Percentiles rank a stretch among this genome's conserved stretches.
phyloP scores from a whole-genome alignment of 805 yeast genomes.

The Barnettozyma vustinii region DNA sequence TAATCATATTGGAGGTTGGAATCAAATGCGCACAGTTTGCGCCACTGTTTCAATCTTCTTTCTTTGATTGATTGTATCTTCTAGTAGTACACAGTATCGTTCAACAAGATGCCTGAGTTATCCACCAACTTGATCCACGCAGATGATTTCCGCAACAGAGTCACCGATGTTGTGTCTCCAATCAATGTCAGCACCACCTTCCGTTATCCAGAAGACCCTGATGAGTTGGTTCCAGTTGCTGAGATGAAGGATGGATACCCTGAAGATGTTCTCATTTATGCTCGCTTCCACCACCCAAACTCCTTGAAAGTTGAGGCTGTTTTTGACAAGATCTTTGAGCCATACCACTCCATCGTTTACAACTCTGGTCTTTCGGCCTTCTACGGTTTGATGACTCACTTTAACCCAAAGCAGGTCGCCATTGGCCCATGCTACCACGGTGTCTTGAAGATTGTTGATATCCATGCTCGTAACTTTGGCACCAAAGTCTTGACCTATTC shows the following conservation, averaged over 20 bases:
- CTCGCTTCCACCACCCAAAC: constrained; percentile 73
- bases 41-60: not conserved
- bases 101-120: constrained; percentile 31
- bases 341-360: constrained; percentile 63
- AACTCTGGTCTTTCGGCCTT: constrained; percentile 80
- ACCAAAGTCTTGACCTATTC: constrained; percentile 41
- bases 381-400: constrained; percentile 62
- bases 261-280: constrained; percentile 47
- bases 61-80: not conserved
- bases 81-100: not conserved
- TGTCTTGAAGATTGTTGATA: constrained; percentile 60
- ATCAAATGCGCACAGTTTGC: not conserved
- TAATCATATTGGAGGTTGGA: too few species aligned
- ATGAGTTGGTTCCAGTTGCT: constrained; percentile 42
- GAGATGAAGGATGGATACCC: constrained; percentile 31
- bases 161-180: constrained; percentile 69
- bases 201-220: constrained; percentile 58
- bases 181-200: constrained; percentile 79
- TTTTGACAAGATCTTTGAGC: constrained; percentile 47
- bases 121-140: constrained; percentile 63
- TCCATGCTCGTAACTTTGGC: constrained; percentile 58
- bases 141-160: constrained; percentile 54
- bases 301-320: constrained; percentile 62
- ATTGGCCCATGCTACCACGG: constrained; percentile 87
- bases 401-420: constrained; percentile 68